Conservation (phyloP, 768 basidiomycete species). For the Boletellus ananiceps region DNA sequence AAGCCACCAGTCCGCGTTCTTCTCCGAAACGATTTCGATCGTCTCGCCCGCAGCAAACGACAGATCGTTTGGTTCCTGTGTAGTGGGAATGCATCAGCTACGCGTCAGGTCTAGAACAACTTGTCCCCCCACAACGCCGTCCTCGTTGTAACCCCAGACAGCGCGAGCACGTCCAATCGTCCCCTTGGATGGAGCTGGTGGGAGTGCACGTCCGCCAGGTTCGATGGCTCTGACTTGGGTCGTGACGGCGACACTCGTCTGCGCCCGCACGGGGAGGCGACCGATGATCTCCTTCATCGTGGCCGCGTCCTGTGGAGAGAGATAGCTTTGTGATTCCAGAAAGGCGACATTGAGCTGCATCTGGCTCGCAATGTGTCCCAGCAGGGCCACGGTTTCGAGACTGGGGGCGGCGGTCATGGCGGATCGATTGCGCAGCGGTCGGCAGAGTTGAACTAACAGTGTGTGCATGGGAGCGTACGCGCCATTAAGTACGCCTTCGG, state of each 20-base stretch:
- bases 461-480: too few relatives aligned
- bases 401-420: slow-evolving; percentile 25
- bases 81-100: slow-evolving; percentile 4
- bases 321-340: slow-evolving; percentile 49
- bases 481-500: slow-evolving; percentile 13
- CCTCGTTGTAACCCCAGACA: slow-evolving; percentile 64
- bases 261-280: slow-evolving; percentile 36
- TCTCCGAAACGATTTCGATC: slow-evolving; percentile 74
- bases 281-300: slow-evolving; percentile 41
- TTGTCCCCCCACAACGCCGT: slow-evolving; percentile 42
- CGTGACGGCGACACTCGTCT: slow-evolving; percentile 11
- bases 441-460: background rate
- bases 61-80: slow-evolving; percentile 74
- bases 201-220: slow-evolving; percentile 15
- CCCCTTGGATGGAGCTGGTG: slow-evolving; percentile 9
- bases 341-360: slow-evolving; percentile 56
- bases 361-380: slow-evolving; percentile 56
- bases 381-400: slow-evolving; percentile 39
- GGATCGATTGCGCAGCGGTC: too few relatives aligned
- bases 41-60: slow-evolving; percentile 72
- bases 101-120: background rate
- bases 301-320: slow-evolving; percentile 45
- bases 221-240: slow-evolving; percentile 10
- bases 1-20: slow-evolving; percentile 86
- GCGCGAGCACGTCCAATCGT: slow-evolving; percentile 43